These are phyloP conservation scores for Kwoniella europaea DNA, from an alignment of 768 basidiomycete species.

Conservation along the genomic window DNA sequence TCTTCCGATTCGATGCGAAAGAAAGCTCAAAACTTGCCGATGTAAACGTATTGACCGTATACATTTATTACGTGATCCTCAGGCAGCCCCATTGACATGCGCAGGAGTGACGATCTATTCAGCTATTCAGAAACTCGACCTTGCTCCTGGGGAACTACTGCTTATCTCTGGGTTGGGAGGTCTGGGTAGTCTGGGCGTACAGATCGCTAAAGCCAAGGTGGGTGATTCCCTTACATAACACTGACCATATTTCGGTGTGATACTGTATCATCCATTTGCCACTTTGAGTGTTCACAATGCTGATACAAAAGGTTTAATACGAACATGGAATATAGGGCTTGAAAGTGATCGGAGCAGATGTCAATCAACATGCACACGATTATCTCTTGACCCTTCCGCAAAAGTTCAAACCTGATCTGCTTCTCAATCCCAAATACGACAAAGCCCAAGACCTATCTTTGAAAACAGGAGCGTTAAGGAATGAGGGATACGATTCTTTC, in stretches of 20 bases:
- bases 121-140: slow-evolving; percentile 17
- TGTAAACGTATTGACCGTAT: not conserved
- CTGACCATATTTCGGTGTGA: not conserved
- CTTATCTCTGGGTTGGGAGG: slow-evolving; percentile 28
- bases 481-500: not conserved
- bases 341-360: slow-evolving; percentile 1
- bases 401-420: not conserved
- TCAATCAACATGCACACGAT: not conserved
- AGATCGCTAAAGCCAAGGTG: slow-evolving; percentile 32
- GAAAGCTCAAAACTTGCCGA: not conserved
- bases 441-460: not conserved
- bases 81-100: slow-evolving; percentile 34
- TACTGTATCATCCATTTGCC: not conserved
- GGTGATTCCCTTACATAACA: not conserved
- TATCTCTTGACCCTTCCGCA: not conserved
- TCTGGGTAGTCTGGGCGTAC: slow-evolving; percentile 25
- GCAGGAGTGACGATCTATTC: slow-evolving; percentile 34
- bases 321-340: not conserved
- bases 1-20: too few species aligned
- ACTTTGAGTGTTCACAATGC: too few species aligned
- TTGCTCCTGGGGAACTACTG: slow-evolving; percentile 18
- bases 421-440: not conserved
- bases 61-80: not conserved
- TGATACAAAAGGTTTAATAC: too few species aligned
- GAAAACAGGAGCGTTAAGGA: not conserved